Conservation (phyloP, 106 monocot species). For the Posidonia australis region DNA sequence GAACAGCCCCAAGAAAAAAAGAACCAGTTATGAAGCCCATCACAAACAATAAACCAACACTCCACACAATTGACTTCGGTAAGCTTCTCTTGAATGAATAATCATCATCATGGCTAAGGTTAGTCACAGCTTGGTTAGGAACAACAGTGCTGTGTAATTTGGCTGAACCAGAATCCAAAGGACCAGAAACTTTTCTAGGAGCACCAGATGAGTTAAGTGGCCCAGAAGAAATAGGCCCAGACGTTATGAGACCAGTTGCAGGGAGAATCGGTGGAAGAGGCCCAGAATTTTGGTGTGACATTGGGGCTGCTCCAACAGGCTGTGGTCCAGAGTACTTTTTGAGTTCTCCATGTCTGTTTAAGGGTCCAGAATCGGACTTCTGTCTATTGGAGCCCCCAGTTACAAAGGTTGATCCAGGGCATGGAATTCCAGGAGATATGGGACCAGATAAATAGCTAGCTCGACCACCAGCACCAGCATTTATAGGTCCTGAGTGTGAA, state of each 20-base stretch:
- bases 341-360: slow-evolving; percentile 27
- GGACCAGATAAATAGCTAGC: slow-evolving; percentile 24
- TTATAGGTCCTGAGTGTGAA: slow-evolving; percentile 26
- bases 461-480: slow-evolving; percentile 6
- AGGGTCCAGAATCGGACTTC: slow-evolving; percentile 27
- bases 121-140: slow-evolving; percentile 28
- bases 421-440: slow-evolving; percentile 16
- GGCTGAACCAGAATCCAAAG: slow-evolving; percentile 17
- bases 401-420: no score
- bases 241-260: slow-evolving; percentile 30
- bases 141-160: slow-evolving; percentile 16
- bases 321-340: slow-evolving; percentile 29
- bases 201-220: slow-evolving; percentile 23
- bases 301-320: slow-evolving; percentile 16
- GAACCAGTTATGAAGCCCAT: slow-evolving; percentile 30
- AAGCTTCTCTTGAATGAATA: slow-evolving; percentile 27
- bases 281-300: slow-evolving; percentile 29
- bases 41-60: slow-evolving; percentile 17
- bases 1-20: slow-evolving; percentile 27
- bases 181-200: slow-evolving; percentile 22
- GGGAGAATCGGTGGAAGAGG: slow-evolving; percentile 22
- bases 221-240: slow-evolving; percentile 29
- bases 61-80: slow-evolving; percentile 12
- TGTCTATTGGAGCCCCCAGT: slow-evolving; percentile 16
- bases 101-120: slow-evolving; percentile 27